These are phyloP conservation scores for Russula dissimulans DNA, from an alignment of 768 basidiomycete genomes.

Conservation along the genomic window DNA sequence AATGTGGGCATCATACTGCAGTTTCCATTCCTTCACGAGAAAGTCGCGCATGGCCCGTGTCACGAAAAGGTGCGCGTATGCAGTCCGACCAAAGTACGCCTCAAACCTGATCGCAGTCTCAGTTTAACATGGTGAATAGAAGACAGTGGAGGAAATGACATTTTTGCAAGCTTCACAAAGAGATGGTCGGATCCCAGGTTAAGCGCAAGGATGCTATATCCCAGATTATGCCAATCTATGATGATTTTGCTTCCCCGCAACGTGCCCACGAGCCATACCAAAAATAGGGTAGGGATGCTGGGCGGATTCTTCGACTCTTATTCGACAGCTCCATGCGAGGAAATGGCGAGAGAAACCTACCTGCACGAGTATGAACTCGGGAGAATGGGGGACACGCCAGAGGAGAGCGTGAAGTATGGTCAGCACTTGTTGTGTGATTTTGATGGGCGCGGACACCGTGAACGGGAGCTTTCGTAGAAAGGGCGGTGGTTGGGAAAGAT, in stretches of 20 bases:
- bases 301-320: conserved; percentile 73
- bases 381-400: conserved; percentile 51
- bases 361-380: conserved; percentile 85
- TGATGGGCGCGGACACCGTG: conserved; percentile 67
- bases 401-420: conserved; percentile 55
- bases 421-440: conserved; percentile 62
- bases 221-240: conserved; percentile 99
- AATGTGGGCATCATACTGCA: conserved; percentile 46
- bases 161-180: conserved; percentile 65
- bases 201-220: conserved; percentile 85
- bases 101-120: conserved; percentile 58
- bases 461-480: conserved; percentile 51
- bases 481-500: conserved; percentile 56
- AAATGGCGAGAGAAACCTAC: conserved; percentile 34
- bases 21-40: conserved; percentile 61
- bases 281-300: conserved; percentile 83
- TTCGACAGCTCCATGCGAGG: neutral
- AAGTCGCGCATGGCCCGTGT: conserved; percentile 76
- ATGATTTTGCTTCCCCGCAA: conserved; percentile 77
- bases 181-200: conserved; percentile 60
- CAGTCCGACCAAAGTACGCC: conserved; percentile 61
- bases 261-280: conserved; percentile 66
- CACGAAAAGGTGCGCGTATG: conserved; percentile 90
- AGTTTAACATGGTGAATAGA: neutral
- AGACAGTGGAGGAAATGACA: conserved; percentile 36